These are phyloP conservation scores for Hanseniaspora mollemarum DNA, from an alignment of 805 yeast genomes.

Conservation along the genomic window DNA sequence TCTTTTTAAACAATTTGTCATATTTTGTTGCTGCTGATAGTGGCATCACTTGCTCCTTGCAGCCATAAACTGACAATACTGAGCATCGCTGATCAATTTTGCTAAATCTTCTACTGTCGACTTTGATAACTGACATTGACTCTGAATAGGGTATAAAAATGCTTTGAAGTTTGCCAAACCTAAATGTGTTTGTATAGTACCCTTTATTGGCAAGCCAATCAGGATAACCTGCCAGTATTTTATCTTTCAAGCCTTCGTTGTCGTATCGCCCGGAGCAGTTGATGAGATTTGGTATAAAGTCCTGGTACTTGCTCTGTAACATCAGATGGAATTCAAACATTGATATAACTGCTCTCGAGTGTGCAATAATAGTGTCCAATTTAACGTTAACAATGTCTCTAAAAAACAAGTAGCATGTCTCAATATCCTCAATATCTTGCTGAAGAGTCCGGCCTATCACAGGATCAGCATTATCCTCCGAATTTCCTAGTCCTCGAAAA, in stretches of 20 bases:
- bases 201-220: constrained; percentile 36
- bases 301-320: constrained; percentile 17
- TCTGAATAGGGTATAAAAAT: constrained; percentile 41
- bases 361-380: constrained; percentile 53
- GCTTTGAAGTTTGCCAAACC: constrained; percentile 40
- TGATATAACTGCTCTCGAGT: constrained; percentile 70
- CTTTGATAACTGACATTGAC: constrained; percentile 37
- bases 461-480: constrained; percentile 35
- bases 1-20: constrained; percentile 43
- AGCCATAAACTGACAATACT: constrained; percentile 61
- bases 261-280: constrained; percentile 65
- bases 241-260: constrained; percentile 36
- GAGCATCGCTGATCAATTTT: constrained; percentile 38
- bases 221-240: constrained; percentile 30
- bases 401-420: constrained; percentile 32
- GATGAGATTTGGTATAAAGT: constrained; percentile 48
- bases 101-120: constrained; percentile 36
- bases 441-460: constrained; percentile 43
- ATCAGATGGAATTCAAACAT: constrained; percentile 59
- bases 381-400: constrained; percentile 24
- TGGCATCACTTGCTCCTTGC: constrained; percentile 56
- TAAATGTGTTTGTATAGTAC: constrained; percentile 32
- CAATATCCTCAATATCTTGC: constrained; percentile 62
- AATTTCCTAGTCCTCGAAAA: constrained; percentile 75
- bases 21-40: constrained; percentile 47